These are phyloP conservation scores for Loxodes magnus DNA, from an alignment of 73 alveolate species.

Conservation along the genomic window DNA sequence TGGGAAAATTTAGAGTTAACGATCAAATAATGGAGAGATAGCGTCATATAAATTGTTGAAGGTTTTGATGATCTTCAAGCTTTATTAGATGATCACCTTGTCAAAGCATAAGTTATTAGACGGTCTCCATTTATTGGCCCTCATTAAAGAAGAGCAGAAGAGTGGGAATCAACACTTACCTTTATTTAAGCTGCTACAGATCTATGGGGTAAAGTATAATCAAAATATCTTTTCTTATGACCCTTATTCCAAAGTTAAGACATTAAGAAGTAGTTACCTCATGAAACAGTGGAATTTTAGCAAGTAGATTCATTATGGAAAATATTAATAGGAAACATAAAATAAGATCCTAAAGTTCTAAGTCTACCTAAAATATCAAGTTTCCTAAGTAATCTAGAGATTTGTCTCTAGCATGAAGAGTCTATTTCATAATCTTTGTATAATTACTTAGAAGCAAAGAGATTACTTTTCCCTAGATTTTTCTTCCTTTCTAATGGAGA, in stretches of 20 bases:
- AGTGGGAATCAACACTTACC: constrained; percentile 94
- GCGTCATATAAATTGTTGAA: constrained; percentile 49
- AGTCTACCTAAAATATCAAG: constrained; percentile 70
- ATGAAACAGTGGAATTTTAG: constrained; percentile 79
- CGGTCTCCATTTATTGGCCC: constrained; percentile 73
- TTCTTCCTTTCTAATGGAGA: constrained; percentile 68
- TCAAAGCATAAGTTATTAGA: constrained; percentile 78
- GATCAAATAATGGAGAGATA: constrained; percentile 37
- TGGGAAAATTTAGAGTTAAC: constrained; percentile 57
- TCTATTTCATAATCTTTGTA: constrained; percentile 63
- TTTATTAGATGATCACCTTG: constrained; percentile 78
- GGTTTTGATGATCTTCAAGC: constrained; percentile 57
- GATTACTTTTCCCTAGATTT: constrained; percentile 98
- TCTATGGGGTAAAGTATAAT: constrained; percentile 93
- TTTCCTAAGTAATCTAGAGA: constrained; percentile 62
- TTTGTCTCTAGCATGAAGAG: constrained; percentile 62
- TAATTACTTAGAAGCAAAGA: constrained; percentile 83
- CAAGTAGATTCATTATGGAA: constrained; percentile 89
- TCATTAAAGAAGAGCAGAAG: constrained; percentile 67
- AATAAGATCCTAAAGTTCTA: constrained; percentile 55
- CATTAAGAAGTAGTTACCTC: constrained; percentile 84
- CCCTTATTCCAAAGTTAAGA: constrained; percentile 93
- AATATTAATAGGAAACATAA: constrained; percentile 58
- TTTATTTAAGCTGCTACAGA: constrained; percentile 79
- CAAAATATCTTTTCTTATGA: constrained; percentile 81